Evolutionary conservation across 495 filamentous ascomycete species (phyloP), one percentile per base, ranked within the genome.

Genomic region (Thermochaetoides thermophila): DNA sequence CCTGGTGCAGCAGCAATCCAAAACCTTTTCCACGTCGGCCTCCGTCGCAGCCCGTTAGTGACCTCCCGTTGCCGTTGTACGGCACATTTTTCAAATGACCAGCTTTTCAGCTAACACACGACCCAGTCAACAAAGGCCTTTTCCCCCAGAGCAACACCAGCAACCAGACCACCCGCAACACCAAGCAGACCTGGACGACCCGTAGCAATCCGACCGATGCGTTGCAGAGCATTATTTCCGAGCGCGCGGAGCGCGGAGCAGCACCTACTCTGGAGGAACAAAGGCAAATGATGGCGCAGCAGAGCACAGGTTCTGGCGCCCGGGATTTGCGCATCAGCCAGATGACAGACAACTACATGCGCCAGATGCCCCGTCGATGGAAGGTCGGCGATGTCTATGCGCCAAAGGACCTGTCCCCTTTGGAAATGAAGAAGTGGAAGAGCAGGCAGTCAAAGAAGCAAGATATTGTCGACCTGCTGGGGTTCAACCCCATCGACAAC

Each of bases 401-500:
- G 25, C 91, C 91, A 25, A 80, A 84, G 52, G 89, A 97, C 63
- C 57, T 97, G 33, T 76, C 69, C 36, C 59, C 72, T 6, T 52
- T 59, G 34, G 84, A 92, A 66, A 76, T 77, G 72, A 59, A 52
- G 53, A 83, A 80, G 58, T 78, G 72, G 64, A n/a, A n/a, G n/a
- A n/a, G n/a, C n/a, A 41, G 45, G 25, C 28, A 32, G 31, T 32
- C 13, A 27, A 37, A 37, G 34, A 4, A 27, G 12, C 63, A 60
- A 38, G 91, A 97, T 58, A 69, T 73, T 15, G 75, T 96, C 45
- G 85, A 95, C 56, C 55, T 74, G 17, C 53, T 96, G 55, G 78
- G 77, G 13, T 56, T 95, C 27, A 78, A 85, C 39, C 91, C 89
- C 10, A 42, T 86, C 30, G 71, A 79, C 34, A 72, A 86, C 49